Conservation (phyloP, 495 filamentous ascomycete genomes). For the Chaetomidium leptoderma region DNA sequence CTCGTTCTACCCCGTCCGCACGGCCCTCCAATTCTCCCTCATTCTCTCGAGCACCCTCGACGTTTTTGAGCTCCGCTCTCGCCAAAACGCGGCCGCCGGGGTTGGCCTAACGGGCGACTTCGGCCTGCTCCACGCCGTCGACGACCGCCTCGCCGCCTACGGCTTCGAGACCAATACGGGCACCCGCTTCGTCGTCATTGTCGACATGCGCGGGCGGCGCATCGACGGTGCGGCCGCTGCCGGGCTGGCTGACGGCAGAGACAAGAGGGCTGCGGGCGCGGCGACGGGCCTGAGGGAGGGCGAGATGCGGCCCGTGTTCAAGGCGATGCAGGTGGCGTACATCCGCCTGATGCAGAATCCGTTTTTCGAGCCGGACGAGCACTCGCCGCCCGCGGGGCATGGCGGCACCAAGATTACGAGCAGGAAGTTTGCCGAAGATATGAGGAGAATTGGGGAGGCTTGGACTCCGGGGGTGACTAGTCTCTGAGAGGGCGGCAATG, state of each 20-base stretch:
- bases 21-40: slow-evolving; percentile 80
- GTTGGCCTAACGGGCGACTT: slow-evolving; percentile 65
- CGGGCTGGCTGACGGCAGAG: slow-evolving; percentile 16
- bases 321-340: slow-evolving; percentile 85
- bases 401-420: slow-evolving; percentile 71
- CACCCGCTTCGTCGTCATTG: slow-evolving; percentile 78
- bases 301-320: slow-evolving; percentile 82
- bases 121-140: slow-evolving; percentile 84
- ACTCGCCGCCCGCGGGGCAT: slow-evolving; percentile 50
- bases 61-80: slow-evolving; percentile 77
- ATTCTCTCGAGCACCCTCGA: slow-evolving; percentile 87
- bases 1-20: slow-evolving; percentile 48
- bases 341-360: slow-evolving; percentile 87
- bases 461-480: slow-evolving; percentile 56
- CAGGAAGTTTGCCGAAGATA: slow-evolving; percentile 72
- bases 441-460: slow-evolving; percentile 73
- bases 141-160: slow-evolving; percentile 87
- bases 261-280: slow-evolving; percentile 25
- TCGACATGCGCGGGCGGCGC: slow-evolving; percentile 71
- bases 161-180: slow-evolving; percentile 98
- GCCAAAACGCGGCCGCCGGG: slow-evolving; percentile 58
- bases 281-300: slow-evolving; percentile 63
- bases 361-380: slow-evolving; percentile 88
- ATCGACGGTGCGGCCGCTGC: slow-evolving; percentile 27
- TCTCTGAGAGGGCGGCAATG: slow-evolving; percentile 26